Evolutionary conservation across 202 grass and related monocot genomes (phyloP), one percentile per base, ranked within the genome.

Genomic region (Alloteropsis angusta): DNA sequence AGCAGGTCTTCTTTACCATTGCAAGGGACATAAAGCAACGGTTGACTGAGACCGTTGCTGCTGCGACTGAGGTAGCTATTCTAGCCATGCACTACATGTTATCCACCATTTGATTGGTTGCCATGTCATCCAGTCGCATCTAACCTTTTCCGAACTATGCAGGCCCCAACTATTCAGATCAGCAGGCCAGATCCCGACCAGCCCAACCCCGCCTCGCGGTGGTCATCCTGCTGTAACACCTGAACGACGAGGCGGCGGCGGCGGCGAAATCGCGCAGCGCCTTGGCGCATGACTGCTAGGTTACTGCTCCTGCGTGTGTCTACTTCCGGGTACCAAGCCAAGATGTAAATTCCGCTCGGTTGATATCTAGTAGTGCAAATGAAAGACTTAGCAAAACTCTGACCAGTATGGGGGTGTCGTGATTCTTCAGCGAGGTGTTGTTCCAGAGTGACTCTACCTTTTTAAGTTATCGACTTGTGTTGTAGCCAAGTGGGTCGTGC

Each of bases 1-100:
- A 97, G 74, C 68, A 90, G 64, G 90, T 92, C 23, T 97, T 97
- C 85, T 87, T 97, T 70, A 90, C 87, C 68, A 97, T 93, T 53
- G 93, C 90, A 53, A 97, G 93, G 82, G 93, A 97, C 83, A 90
- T 97, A 53, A 97, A 97, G 65, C 93, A 88, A 74, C 86, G 90
- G 77, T 62, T 97, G 61, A 92, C 90, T 28, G 93, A 97, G 80
- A 72, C 80, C 69, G 93, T 90, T 52, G 79, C 79, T 6, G 68
- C 83, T 14, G 71, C 82, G 30, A 5, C 76, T 41, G 93, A 97
- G 90, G 93, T 97, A 87, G 5, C 43, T 71, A 59, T 43, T 75
- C 13, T 84, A 39, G 44, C 59, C 5, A 1, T 42, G 41, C 32
- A 25, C 4, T 0, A n/a, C n/a, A n/a, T 16, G 12, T 39, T 26